Conservation (phyloP, 257 asterid genomes). For the Avicennia marina region DNA sequence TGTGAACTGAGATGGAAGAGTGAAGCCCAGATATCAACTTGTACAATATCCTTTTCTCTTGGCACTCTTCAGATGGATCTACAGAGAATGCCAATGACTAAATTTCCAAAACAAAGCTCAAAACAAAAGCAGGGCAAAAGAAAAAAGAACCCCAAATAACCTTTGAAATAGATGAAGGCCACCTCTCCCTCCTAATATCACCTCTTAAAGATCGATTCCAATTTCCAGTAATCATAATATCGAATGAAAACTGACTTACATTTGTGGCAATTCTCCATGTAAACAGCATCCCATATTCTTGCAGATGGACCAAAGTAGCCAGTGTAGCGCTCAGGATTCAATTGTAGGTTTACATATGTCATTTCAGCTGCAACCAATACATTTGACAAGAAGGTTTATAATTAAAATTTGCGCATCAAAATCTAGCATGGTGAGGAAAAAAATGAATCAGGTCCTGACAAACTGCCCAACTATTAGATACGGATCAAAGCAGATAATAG, state of each 20-base stretch:
- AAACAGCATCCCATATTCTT: constrained; percentile 66
- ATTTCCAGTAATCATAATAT: neutral
- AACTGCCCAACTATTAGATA: neutral
- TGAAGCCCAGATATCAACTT: constrained; percentile 78
- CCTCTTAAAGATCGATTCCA: too few species aligned
- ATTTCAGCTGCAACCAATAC: constrained; percentile 49
- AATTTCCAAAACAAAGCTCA: neutral
- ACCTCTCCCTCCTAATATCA: too few species aligned
- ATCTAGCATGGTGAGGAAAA: neutral
- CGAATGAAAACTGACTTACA: constrained; percentile 28
- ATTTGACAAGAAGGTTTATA: constrained; percentile 1
- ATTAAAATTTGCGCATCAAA: neutral
- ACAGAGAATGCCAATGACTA: constrained; percentile 16
- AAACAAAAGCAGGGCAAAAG: too few species aligned
- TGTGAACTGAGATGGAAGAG: constrained; percentile 69
- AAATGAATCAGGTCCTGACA: neutral
- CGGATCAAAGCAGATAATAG: too few species aligned
- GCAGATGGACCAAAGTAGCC: constrained; percentile 66
- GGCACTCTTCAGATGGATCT: constrained; percentile 63
- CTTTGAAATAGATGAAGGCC: too few species aligned
- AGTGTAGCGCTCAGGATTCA: constrained; percentile 67
- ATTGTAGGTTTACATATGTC: constrained; percentile 60
- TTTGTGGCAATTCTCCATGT: constrained; percentile 50
- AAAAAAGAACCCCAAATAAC: too few species aligned
- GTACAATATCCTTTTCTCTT: constrained; percentile 56